These are phyloP conservation scores for Penicillium brasilianum DNA, from an alignment of 2,329 filamentous ascomycete genomes.

Conservation along the genomic window DNA sequence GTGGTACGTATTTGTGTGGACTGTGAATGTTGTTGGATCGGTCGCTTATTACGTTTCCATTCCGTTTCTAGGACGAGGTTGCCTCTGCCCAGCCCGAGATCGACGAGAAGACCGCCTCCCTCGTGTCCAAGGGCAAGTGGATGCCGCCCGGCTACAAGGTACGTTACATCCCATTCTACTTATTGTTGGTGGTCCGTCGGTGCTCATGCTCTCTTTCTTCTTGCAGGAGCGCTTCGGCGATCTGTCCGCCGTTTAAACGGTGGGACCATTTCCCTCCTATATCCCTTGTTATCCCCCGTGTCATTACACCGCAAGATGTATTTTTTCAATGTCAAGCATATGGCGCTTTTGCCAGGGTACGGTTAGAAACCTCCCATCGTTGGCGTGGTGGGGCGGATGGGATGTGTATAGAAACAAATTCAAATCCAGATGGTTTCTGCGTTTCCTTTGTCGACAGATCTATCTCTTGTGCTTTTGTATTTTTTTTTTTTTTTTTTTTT, in stretches of 20 bases:
- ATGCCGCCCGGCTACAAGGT: conserved; percentile 98
- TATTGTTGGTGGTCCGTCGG: background rate
- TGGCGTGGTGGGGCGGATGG: conserved; percentile 40
- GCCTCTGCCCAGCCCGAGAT: conserved; percentile 93
- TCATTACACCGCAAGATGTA: conserved; percentile 38
- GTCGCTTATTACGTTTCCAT: conserved; percentile 20
- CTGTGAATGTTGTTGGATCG: background rate
- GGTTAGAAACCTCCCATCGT: conserved; percentile 30
- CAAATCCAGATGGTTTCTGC: conserved; percentile 41
- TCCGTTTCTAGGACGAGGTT: conserved; percentile 79
- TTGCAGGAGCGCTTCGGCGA: conserved; percentile 97
- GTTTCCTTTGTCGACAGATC: conserved; percentile 12
- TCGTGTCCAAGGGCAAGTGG: conserved; percentile 98
- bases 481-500: background rate
- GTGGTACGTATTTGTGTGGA: conserved; percentile 68
- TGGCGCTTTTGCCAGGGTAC: conserved; percentile 27
- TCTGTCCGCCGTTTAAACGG: conserved; percentile 84
- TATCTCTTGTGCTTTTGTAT: background rate
- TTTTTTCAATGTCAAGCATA: conserved; percentile 37
- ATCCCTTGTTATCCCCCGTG: conserved; percentile 39
- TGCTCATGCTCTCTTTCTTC: conserved; percentile 31
- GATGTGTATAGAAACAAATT: conserved; percentile 49
- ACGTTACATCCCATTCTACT: conserved; percentile 41
- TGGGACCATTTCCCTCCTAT: conserved; percentile 30
- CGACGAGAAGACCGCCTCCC: conserved; percentile 91